Conservation (phyloP, 2,329 filamentous ascomycete genomes). For the Cercospora beticola region DNA sequence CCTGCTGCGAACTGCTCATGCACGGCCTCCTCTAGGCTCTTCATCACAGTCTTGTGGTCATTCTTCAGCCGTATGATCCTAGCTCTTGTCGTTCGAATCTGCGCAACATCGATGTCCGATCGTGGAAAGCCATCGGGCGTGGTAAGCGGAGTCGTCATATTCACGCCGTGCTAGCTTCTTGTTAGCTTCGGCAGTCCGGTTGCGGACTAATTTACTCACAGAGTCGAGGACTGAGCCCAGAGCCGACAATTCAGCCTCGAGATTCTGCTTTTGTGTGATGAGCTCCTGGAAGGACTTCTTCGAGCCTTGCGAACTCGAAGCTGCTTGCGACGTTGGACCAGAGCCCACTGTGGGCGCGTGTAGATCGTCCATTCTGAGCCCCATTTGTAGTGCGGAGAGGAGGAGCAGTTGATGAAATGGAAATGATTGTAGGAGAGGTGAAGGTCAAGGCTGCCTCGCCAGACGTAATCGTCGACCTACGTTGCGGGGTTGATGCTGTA, state of each 20-base stretch:
- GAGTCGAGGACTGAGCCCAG: constrained; percentile 85
- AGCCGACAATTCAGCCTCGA: constrained; percentile 84
- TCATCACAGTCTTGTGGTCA: constrained; percentile 90
- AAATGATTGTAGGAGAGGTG: not conserved
- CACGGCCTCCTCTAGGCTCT: constrained; percentile 76
- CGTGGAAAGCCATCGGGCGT: constrained; percentile 90
- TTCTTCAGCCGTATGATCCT: constrained; percentile 87
- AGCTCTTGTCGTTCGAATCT: constrained; percentile 90
- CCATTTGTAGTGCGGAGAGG: constrained; percentile 41
- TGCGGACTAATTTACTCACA: constrained; percentile 51
- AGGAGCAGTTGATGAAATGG: not conserved
- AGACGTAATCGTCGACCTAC: constrained; percentile 13
- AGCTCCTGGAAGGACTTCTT: constrained; percentile 71
- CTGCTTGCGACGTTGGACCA: constrained; percentile 57
- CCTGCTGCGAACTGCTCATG: constrained; percentile 76
- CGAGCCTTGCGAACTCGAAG: constrained; percentile 51
- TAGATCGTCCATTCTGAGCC: constrained; percentile 61
- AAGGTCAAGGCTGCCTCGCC: not conserved
- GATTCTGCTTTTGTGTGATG: constrained; percentile 75
- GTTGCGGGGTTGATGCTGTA: constrained; percentile 3
- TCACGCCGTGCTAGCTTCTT: constrained; percentile 78
- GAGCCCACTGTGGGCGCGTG: constrained; percentile 73
- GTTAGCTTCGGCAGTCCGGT: constrained; percentile 20
- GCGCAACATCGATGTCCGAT: constrained; percentile 89
- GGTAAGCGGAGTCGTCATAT: constrained; percentile 84